Percentiles rank a stretch among this genome's conserved stretches.
Conservation (phyloP, 169 alveolate genomes). For the Cryptosporidium meleagridis region DNA sequence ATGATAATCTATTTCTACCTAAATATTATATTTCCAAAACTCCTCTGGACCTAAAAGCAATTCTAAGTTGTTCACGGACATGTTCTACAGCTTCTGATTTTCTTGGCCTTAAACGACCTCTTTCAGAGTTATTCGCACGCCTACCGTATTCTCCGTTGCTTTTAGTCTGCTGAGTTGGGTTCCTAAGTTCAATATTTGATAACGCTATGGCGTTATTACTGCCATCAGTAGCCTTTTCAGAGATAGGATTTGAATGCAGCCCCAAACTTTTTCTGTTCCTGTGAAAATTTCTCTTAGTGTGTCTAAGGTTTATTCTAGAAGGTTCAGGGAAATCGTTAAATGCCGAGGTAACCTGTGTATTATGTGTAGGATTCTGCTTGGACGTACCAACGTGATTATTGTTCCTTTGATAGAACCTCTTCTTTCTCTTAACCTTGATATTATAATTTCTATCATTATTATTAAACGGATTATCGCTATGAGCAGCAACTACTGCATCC, state of each 20-base stretch:
- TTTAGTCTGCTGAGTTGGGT: background rate
- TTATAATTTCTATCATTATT: slow-evolving; percentile 7
- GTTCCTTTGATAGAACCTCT: slow-evolving; percentile 4
- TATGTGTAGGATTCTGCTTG: background rate
- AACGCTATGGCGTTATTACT: background rate
- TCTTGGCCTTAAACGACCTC: slow-evolving; percentile 18
- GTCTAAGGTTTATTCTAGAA: background rate
- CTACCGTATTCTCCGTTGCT: slow-evolving; percentile 1
- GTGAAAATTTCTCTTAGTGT: slow-evolving; percentile 16
- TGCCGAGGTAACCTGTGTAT: background rate
- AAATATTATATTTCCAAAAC: slow-evolving; percentile 16
- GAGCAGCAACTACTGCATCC: slow-evolving; percentile 68
- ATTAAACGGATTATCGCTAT: slow-evolving; percentile 55
- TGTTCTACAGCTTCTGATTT: slow-evolving; percentile 67
- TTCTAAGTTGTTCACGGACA: slow-evolving; percentile 66
- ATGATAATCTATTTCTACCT: background rate
- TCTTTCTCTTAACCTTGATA: slow-evolving; percentile 41
- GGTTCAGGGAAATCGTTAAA: slow-evolving; percentile 25
- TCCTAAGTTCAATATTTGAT: background rate
- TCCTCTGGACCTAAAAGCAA: slow-evolving; percentile 58
- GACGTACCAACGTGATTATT: background rate
- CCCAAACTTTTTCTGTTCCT: background rate
- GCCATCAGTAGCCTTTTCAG: slow-evolving; percentile 3
- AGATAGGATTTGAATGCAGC: background rate
- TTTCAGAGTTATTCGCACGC: slow-evolving; percentile 22